Base-by-base conservation (phyloP, 1,284 basidiomycete species). In the Apiotrichum veenhuisii region DNA sequence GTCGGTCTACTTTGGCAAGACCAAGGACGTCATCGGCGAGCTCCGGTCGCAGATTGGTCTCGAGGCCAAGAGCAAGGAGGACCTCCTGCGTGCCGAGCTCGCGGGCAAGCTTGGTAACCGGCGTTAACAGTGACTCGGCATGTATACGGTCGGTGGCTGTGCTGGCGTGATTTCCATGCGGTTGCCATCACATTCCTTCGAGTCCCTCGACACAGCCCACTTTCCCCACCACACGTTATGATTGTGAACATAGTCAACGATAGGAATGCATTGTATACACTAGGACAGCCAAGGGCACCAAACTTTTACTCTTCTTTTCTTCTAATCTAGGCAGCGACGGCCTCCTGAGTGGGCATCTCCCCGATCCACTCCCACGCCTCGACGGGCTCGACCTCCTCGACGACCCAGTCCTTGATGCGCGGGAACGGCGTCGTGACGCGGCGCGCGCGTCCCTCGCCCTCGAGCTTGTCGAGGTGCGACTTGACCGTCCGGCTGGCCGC, bases 1-100 rank as follows among this genome's bases (percentile, higher is more conserved):
- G 71, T 91, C 96, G 79, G 95, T 98, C 18, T 98, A 98, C 80
- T 98, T 98, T 79, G 93, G 91, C 55, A 98, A 99, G 80, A 98
- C 94, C 44, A 86, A 89, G 64, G 95, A 98, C 72, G 87, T 98
- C 43, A 87, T 97, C 15, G 89, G 89, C 67, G 90, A 95, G 68
- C 80, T 99, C 52, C 84, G 96, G 46, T 92, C 89, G 63, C 80
- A 89, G 25, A 88, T 90, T 62, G 90, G 93, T 67, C 80, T 96
- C 30, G 92, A 91, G 72, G 86, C 87, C 68, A 86, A 87, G 56
- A 83, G 85, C 59, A 83, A 83, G 72, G 89, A 95, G 74, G 83
- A 86, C 57, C 87, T 91, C 68, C 79, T 98, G 55, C 91, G 97
- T 78, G 91, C 89, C 71, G 95, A 98, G 78, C 82, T 98, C 45